A percentile compares a stretch with the other conserved stretches of the same genome.
Conservation (phyloP, 1,284 basidiomycete genomes). For the Naganishia liquefaciens region DNA sequence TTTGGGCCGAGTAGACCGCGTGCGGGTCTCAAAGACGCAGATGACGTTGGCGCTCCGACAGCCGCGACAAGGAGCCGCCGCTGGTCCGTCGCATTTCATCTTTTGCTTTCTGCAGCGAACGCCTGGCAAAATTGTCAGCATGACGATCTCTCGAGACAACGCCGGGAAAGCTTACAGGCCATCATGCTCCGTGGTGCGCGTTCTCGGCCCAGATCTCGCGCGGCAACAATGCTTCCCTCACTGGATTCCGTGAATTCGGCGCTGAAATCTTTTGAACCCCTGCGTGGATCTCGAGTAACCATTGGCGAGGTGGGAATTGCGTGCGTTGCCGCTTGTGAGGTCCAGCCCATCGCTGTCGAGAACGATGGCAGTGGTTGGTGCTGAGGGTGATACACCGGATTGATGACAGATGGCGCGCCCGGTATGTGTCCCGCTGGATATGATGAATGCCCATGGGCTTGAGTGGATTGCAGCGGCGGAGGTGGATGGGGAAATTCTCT, state of each 20-base stretch:
- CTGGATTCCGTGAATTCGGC: conserved; percentile 36
- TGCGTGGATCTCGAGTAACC: background rate
- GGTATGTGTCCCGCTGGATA: background rate
- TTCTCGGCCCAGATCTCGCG: conserved; percentile 42
- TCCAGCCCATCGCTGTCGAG: conserved; percentile 29
- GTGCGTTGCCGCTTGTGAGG: conserved; percentile 16
- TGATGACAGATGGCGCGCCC: conserved; percentile 19
- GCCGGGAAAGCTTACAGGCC: conserved; percentile 44
- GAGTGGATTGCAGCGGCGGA: conserved; percentile 4
- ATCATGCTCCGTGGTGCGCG: conserved; percentile 52
- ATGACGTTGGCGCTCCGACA: conserved; percentile 47
- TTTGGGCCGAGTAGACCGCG: conserved; percentile 44
- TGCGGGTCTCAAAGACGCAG: conserved; percentile 49
- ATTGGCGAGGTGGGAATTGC: conserved; percentile 7
- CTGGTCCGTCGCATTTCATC: conserved; percentile 53
- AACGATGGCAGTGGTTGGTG: conserved; percentile 27
- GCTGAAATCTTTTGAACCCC: conserved; percentile 36
- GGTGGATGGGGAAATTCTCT: conserved; percentile 14
- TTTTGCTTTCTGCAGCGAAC: conserved; percentile 38
- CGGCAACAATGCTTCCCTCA: conserved; percentile 33
- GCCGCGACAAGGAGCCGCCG: conserved; percentile 48
- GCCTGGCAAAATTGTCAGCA: conserved; percentile 20
- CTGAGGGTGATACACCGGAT: conserved; percentile 11
- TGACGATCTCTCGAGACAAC: background rate
- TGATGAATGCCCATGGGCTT: conserved; percentile 5